A percentile compares a stretch with the other conserved stretches of the same genome.
Evolutionary conservation across 2,329 filamentous ascomycete genomes (phyloP).

Genomic region (Delphinella strobiligena): DNA sequence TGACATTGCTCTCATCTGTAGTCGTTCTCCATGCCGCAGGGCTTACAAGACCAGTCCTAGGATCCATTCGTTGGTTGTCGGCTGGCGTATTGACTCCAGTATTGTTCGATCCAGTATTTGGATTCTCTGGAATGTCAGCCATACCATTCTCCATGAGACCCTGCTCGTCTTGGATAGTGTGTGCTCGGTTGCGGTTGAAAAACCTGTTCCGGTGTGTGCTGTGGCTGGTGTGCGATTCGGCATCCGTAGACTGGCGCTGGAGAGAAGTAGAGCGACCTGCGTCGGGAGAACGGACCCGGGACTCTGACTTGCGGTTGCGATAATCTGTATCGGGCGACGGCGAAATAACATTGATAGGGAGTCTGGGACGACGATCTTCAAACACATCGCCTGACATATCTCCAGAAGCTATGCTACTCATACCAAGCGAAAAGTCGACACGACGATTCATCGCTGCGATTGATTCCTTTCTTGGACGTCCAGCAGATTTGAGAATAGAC

Average conservation of each 20-base stretch:
- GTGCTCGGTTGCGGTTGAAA: conserved; percentile 35
- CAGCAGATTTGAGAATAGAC: conserved; percentile 16
- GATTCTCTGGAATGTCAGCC: conserved; percentile 24
- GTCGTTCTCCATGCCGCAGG: conserved; percentile 17
- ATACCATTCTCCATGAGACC: conserved; percentile 23
- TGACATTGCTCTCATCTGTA: conserved; percentile 18
- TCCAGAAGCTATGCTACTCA: conserved; percentile 44
- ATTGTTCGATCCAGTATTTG: conserved; percentile 5
- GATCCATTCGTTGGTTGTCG: conserved; percentile 15
- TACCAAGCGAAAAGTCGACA: conserved; percentile 60
- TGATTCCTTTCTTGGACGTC: conserved; percentile 44
- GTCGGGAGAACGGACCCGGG: conserved; percentile 15
- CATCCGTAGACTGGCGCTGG: conserved; percentile 18
- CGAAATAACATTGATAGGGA: conserved; percentile 27
- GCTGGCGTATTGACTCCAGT: not conserved
- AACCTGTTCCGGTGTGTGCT: conserved; percentile 48
- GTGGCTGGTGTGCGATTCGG: conserved; percentile 6
- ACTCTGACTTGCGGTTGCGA: conserved; percentile 19
- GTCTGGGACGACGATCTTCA: conserved; percentile 31
- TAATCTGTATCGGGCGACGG: conserved; percentile 17
- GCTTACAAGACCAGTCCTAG: conserved; percentile 20
- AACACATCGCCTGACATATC: conserved; percentile 55
- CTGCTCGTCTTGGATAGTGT: conserved; percentile 14
- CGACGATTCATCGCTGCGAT: conserved; percentile 47
- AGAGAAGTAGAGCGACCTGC: conserved; percentile 17